Conservation (phyloP, 2,329 filamentous ascomycete species). For the Grosmannia huntii region DNA sequence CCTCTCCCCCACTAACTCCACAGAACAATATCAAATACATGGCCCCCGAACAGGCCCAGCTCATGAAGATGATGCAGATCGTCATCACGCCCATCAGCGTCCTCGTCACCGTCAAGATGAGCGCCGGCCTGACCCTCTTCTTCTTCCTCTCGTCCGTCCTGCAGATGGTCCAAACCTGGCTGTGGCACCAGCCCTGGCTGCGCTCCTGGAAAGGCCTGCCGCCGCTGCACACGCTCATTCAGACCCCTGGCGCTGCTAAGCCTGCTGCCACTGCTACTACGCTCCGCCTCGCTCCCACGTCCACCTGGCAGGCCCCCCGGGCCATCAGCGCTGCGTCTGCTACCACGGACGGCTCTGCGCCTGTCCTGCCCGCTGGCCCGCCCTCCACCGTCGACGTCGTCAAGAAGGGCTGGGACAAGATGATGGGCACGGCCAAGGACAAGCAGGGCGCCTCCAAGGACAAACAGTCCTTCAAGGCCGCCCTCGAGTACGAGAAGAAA, state of each 20-base stretch:
- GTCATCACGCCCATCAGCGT: conserved; percentile 20
- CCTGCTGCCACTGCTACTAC: background rate
- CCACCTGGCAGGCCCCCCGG: conserved; percentile 20
- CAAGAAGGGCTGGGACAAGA: conserved; percentile 12
- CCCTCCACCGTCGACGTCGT: conserved; percentile 8
- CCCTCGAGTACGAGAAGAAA: conserved; percentile 37
- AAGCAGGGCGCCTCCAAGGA: conserved; percentile 6
- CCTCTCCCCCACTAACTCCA: background rate
- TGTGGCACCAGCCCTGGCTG: conserved; percentile 28
- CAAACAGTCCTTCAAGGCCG: conserved; percentile 8
- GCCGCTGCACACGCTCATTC: conserved; percentile 13
- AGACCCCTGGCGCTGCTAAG: background rate
- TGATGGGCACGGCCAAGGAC: conserved; percentile 12
- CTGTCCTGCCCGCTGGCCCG: conserved; percentile 1
- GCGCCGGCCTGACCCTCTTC: conserved; percentile 45
- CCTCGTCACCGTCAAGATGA: conserved; percentile 32
- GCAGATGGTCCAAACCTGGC: conserved; percentile 28
- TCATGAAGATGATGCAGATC: conserved; percentile 21
- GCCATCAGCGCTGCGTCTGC: conserved; percentile 12
- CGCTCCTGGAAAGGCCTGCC: conserved; percentile 25
- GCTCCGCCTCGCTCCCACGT: conserved; percentile 7
- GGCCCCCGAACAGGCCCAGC: conserved; percentile 19
- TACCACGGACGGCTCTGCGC: conserved; percentile 4
- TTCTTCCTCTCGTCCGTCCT: conserved; percentile 35
- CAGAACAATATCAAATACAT: conserved; percentile 21